phyloP scores from a whole-genome alignment of 148 eudicot genomes.

The Persicaria tinctoria region DNA sequence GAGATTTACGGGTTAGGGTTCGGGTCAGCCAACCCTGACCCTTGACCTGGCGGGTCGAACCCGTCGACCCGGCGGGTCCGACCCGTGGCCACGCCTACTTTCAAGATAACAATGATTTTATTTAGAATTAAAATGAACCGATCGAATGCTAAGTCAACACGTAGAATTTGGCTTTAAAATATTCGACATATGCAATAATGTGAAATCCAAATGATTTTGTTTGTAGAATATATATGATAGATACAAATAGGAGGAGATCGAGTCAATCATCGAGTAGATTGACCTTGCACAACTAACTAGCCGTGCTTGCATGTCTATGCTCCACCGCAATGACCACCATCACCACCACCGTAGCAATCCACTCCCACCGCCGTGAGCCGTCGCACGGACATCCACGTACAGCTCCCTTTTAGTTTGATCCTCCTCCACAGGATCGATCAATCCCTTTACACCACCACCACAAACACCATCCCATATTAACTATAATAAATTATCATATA shows the following conservation, averaged over 20 bases:
- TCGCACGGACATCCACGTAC: not conserved
- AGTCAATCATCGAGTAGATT: no score
- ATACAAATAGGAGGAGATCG: not conserved
- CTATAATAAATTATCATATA: no score
- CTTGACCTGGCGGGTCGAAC: no score
- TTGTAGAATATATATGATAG: not conserved
- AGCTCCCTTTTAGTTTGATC: not conserved
- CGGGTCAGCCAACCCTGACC: no score
- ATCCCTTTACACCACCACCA: constrained; percentile 5
- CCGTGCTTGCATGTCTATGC: not conserved
- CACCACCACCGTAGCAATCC: not conserved
- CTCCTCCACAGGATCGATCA: not conserved
- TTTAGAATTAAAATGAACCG: not conserved
- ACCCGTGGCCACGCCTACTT: no score
- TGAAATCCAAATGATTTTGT: constrained; percentile 9
- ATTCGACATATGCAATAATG: not conserved
- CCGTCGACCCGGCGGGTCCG: no score
- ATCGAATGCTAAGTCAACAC: constrained; percentile 1
- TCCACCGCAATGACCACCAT: not conserved
- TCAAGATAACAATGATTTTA: not conserved
- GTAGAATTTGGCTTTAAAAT: not conserved
- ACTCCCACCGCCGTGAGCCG: constrained; percentile 3
- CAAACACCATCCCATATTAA: not conserved
- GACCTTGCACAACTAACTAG: not conserved
- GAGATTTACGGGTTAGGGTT: no score